These are phyloP conservation scores for Metschnikowia dekortorum DNA, from an alignment of 805 yeast genomes.

Conservation along the genomic window DNA sequence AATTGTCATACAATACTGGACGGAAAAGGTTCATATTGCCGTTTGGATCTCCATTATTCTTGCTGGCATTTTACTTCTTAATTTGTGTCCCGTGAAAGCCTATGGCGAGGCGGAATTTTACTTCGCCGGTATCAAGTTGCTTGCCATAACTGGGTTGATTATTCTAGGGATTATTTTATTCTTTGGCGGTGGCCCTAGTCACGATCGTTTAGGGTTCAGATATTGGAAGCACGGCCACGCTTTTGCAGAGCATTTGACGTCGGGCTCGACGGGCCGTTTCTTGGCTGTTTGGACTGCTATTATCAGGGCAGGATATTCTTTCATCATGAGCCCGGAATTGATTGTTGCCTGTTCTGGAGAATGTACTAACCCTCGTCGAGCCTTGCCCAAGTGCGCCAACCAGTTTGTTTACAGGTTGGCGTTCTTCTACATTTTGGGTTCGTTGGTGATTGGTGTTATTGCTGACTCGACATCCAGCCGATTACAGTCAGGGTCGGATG, in stretches of 20 bases:
- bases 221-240: constrained; percentile 26
- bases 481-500: constrained; percentile 32
- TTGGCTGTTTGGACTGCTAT: constrained; percentile 23
- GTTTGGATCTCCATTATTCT: constrained; percentile 37
- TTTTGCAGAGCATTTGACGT: constrained; percentile 40
- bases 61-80: constrained; percentile 8
- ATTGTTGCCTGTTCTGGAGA: constrained; percentile 53
- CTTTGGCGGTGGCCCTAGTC: constrained; percentile 20
- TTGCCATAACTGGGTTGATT: constrained; percentile 18
- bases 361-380: constrained; percentile 53
- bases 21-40: constrained; percentile 26
- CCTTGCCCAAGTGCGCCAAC: constrained; percentile 57
- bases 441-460: constrained; percentile 38
- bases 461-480: constrained; percentile 25
- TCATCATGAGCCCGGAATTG: constrained; percentile 48
- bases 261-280: constrained; percentile 22
- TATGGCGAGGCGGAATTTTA: constrained; percentile 18
- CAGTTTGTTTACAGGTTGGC: constrained; percentile 52
- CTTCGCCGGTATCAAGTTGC: constrained; percentile 18
- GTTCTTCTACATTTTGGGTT: constrained; percentile 37
- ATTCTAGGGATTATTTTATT: constrained; percentile 19
- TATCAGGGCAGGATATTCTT: constrained; percentile 26
- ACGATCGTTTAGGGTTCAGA: constrained; percentile 19
- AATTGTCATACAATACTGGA: constrained; percentile 18
- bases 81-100: constrained; percentile 15